Conservation (phyloP, 1,284 basidiomycete genomes). For the Tremellales sp. region DNA sequence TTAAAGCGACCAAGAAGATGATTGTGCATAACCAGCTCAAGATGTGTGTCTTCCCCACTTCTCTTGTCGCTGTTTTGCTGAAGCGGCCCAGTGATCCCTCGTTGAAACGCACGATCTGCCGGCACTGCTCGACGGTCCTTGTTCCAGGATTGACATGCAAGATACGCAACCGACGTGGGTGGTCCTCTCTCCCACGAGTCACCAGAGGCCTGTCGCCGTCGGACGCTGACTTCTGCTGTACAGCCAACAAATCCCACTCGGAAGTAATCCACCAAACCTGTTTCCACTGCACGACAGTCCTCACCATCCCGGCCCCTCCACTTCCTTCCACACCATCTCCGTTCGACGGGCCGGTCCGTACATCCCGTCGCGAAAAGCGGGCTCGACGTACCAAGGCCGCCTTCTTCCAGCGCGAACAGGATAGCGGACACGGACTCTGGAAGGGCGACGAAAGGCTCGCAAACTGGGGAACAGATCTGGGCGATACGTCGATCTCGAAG, state of each 20-base stretch:
- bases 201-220: neutral
- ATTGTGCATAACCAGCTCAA: constrained; percentile 42
- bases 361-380: constrained; percentile 11
- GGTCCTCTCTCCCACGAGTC: neutral
- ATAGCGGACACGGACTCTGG: neutral
- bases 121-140: constrained; percentile 33
- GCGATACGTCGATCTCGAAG: neutral
- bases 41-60: constrained; percentile 21
- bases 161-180: constrained; percentile 37
- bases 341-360: constrained; percentile 32
- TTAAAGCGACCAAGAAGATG: constrained; percentile 31
- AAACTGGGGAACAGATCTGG: neutral
- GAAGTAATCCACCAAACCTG: constrained; percentile 28
- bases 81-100: constrained; percentile 32
- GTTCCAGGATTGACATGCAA: constrained; percentile 39
- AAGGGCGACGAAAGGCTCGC: neutral
- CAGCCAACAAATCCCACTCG: constrained; percentile 24
- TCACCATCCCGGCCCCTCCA: constrained; percentile 21
- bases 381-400: constrained; percentile 8
- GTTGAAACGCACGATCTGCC: constrained; percentile 36
- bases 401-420: constrained; percentile 28
- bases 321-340: neutral
- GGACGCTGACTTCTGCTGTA: neutral
- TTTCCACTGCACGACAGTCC: constrained; percentile 19
- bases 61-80: neutral